Evolutionary conservation across 228 moss, liverwort and hornwort genomes (phyloP).

Genomic region (Sphagnum fallax): DNA sequence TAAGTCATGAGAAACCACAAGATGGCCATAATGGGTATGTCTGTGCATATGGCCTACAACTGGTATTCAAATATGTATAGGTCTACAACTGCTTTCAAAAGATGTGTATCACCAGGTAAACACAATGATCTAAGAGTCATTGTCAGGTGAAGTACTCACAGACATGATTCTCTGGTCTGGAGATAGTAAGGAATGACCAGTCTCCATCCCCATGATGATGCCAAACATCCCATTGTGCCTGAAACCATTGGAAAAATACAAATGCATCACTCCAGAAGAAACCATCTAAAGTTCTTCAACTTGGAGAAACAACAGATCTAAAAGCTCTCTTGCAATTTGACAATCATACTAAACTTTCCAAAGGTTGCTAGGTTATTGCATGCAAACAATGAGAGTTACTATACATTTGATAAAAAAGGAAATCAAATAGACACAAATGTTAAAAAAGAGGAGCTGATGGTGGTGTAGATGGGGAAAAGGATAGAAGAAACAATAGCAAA

Average conservation of each 20-base stretch:
- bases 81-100: not conserved
- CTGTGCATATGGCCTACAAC: not conserved
- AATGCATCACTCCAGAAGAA: no score
- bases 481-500: not conserved
- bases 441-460: no score
- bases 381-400: no score
- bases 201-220: slow-evolving; percentile 15
- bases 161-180: slow-evolving; percentile 23
- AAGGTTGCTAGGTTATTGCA: no score
- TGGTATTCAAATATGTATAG: not conserved
- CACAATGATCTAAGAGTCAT: no score
- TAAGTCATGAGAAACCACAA: no score
- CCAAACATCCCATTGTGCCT: slow-evolving; percentile 46
- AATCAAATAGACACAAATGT: no score
- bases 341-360: no score
- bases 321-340: no score
- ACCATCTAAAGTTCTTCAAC: no score
- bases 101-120: not conserved
- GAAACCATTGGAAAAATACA: not conserved
- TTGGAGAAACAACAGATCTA: no score
- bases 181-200: slow-evolving; percentile 40
- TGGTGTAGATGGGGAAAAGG: not conserved
- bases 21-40: not conserved
- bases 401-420: no score
- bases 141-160: slow-evolving; percentile 21